phyloP scores from a whole-genome alignment of 805 yeast species.

The Cyberlindnera xylosilytica region DNA sequence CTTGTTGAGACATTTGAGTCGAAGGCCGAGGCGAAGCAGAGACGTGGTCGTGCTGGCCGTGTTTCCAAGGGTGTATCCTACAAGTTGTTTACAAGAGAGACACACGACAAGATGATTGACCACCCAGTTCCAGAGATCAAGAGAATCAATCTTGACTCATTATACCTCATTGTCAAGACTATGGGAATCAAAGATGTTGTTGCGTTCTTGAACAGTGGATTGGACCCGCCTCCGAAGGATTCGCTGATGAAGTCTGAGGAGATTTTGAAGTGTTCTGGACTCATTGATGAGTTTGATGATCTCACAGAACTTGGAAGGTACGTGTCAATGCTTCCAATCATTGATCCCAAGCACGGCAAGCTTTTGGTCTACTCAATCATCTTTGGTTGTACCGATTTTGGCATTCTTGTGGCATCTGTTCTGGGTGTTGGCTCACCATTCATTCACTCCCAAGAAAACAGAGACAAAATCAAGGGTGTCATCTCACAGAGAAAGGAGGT shows the following conservation, averaged over 20 bases:
- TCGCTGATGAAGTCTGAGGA: slow-evolving; percentile 39
- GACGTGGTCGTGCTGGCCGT: slow-evolving; percentile 99
- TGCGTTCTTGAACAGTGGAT: slow-evolving; percentile 65
- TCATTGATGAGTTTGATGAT: slow-evolving; percentile 45
- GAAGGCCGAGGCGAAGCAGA: slow-evolving; percentile 81
- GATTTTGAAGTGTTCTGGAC: slow-evolving; percentile 67
- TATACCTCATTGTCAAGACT: slow-evolving; percentile 79
- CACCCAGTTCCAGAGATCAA: slow-evolving; percentile 89
- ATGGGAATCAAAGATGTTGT: slow-evolving; percentile 80
- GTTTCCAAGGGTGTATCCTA: slow-evolving; percentile 79
- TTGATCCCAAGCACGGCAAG: slow-evolving; percentile 83
- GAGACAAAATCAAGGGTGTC: slow-evolving; percentile 57
- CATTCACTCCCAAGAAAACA: slow-evolving; percentile 53
- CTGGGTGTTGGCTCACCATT: slow-evolving; percentile 76
- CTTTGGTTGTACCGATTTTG: slow-evolving; percentile 75
- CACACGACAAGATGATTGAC: slow-evolving; percentile 57
- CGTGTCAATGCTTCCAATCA: slow-evolving; percentile 75
- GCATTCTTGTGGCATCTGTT: slow-evolving; percentile 79
- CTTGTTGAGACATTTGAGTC: slow-evolving; percentile 85
- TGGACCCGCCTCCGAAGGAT: slow-evolving; percentile 70
- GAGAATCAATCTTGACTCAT: slow-evolving; percentile 77
- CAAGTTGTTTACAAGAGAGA: slow-evolving; percentile 67
- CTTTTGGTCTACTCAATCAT: slow-evolving; percentile 74
- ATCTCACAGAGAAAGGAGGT: slow-evolving; percentile 39
- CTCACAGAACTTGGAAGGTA: slow-evolving; percentile 79